Conservation (phyloP, 2,329 filamentous ascomycete species). For the Penicillium polonicum region DNA sequence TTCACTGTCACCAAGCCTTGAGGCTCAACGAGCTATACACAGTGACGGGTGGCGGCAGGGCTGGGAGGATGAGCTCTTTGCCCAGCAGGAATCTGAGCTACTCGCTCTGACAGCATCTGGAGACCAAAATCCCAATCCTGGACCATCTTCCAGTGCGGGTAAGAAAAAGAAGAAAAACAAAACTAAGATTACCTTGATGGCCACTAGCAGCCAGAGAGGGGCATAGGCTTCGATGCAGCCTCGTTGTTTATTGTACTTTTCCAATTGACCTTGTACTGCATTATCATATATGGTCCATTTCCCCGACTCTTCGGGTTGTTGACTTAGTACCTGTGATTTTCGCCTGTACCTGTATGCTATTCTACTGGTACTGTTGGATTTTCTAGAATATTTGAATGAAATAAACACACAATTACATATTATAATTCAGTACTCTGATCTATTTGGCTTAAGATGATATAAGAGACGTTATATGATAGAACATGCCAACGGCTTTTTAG, state of each 20-base stretch:
- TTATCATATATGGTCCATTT: not conserved
- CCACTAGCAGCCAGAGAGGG: slow-evolving; percentile 60
- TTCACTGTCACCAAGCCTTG: slow-evolving; percentile 57
- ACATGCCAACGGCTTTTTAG: not conserved
- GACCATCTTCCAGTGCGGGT: slow-evolving; percentile 30
- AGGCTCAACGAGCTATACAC: slow-evolving; percentile 37
- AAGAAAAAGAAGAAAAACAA: slow-evolving; percentile 66
- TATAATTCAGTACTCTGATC: not conserved
- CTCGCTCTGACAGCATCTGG: slow-evolving; percentile 50
- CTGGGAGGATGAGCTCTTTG: slow-evolving; percentile 73
- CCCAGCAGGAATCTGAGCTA: slow-evolving; percentile 56
- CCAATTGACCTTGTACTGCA: not conserved
- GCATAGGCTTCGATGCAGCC: slow-evolving; percentile 41
- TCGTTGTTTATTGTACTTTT: not conserved
- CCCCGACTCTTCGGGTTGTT: not conserved
- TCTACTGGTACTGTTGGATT: not conserved
- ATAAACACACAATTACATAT: not conserved
- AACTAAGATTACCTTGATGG: slow-evolving; percentile 69
- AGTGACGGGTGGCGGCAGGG: slow-evolving; percentile 87
- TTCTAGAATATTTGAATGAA: not conserved
- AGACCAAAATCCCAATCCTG: slow-evolving; percentile 13
- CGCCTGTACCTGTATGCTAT: not conserved
- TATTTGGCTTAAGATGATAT: not conserved
- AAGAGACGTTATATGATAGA: not conserved
- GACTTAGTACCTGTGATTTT: not conserved